These are phyloP conservation scores for Gossypioides kirkii DNA, from an alignment of 345 rosid genomes.

Conservation along the genomic window DNA sequence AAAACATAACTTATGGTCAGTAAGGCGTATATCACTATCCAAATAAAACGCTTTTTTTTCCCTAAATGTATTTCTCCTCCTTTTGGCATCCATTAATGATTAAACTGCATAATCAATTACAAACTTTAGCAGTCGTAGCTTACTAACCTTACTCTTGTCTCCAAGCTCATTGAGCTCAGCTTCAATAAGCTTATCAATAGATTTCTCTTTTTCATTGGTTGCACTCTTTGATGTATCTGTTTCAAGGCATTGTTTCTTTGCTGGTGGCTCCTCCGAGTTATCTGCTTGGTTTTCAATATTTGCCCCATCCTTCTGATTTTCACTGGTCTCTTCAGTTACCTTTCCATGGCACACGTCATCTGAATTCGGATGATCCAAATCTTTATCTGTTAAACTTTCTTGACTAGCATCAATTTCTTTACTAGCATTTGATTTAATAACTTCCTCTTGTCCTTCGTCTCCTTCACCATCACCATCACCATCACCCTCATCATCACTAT, in stretches of 20 bases:
- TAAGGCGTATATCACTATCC: not conserved
- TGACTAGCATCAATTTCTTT: constrained; percentile 21
- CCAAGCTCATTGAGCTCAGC: constrained; percentile 89
- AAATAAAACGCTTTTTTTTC: not conserved
- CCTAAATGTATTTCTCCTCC: not conserved
- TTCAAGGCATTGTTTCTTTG: constrained; percentile 61
- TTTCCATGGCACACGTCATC: constrained; percentile 26
- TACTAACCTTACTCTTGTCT: constrained; percentile 78
- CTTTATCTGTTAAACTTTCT: constrained; percentile 30
- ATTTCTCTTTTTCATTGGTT: constrained; percentile 37
- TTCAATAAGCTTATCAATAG: constrained; percentile 88
- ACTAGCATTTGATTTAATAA: constrained; percentile 22
- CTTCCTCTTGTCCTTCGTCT: constrained; percentile 26
- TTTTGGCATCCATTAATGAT: not conserved
- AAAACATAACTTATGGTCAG: not conserved
- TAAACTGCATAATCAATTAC: not conserved
- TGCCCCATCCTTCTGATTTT: constrained; percentile 24
- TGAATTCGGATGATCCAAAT: constrained; percentile 15
- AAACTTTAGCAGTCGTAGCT: constrained; percentile 5
- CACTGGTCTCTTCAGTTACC: constrained; percentile 21
- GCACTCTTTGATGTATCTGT: constrained; percentile 28
- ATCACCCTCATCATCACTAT: constrained; percentile 50
- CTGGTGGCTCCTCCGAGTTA: constrained; percentile 48
- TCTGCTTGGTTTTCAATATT: constrained; percentile 30
- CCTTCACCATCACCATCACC: constrained; percentile 41